Evolutionary conservation across 129 eudicot species (phyloP).

Genomic region (Kitagawia praeruptora): DNA sequence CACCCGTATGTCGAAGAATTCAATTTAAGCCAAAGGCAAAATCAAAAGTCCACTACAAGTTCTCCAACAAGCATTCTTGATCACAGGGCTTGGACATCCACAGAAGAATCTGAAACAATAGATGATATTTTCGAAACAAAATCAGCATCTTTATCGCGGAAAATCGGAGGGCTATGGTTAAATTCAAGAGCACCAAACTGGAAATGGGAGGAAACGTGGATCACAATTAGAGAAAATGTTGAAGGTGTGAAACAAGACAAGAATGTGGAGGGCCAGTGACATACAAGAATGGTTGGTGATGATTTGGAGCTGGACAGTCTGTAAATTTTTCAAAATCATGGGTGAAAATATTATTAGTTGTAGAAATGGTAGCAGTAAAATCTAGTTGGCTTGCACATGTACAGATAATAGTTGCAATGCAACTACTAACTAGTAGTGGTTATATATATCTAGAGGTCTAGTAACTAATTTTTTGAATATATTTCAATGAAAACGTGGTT

Average conservation of each 20-base stretch:
- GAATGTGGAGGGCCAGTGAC: background rate
- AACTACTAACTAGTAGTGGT: background rate
- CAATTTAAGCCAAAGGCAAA: constrained; percentile 4
- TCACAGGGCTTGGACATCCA: constrained; percentile 50
- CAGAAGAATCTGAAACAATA: constrained; percentile 22
- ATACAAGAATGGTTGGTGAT: constrained; percentile 2
- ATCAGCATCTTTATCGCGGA: constrained; percentile 21
- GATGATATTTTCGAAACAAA: background rate
- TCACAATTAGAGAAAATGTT: constrained; percentile 34
- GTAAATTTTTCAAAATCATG: background rate
- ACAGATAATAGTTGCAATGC: background rate
- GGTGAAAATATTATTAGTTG: background rate
- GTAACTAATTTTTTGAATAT: background rate
- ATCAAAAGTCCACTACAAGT: too few species aligned
- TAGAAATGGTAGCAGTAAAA: background rate
- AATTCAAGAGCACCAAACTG: constrained; percentile 26
- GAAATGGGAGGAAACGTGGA: constrained; percentile 44
- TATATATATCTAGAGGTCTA: background rate
- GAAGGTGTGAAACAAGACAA: constrained; percentile 13
- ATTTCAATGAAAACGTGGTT: background rate
- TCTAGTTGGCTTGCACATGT: constrained; percentile 1
- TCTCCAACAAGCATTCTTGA: constrained; percentile 80
- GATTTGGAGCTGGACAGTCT: background rate
- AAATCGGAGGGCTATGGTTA: constrained; percentile 35
- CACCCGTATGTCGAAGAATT: too few species aligned